These are phyloP conservation scores for Trifolium repens DNA, from an alignment of 306 rosid genomes.

Conservation along the genomic window DNA sequence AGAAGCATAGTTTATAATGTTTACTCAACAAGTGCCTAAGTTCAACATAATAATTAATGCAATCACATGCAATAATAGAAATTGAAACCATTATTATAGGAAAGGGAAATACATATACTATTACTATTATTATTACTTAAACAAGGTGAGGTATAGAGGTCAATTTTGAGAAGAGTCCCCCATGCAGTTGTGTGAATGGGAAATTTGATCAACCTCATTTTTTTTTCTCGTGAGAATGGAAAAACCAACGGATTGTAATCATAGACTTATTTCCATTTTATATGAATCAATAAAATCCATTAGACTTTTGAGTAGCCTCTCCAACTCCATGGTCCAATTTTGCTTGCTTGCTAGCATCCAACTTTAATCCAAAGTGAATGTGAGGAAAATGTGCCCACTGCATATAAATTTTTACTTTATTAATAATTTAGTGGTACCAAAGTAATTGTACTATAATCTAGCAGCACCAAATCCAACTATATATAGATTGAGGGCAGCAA, in stretches of 20 bases:
- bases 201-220: slow-evolving; percentile 53
- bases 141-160: slow-evolving; percentile 45
- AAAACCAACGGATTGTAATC: slow-evolving; percentile 38
- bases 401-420: slow-evolving; percentile 22
- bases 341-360: slow-evolving; percentile 76
- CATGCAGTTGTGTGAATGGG: slow-evolving; percentile 48
- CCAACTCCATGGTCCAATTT: slow-evolving; percentile 69
- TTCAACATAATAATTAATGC: slow-evolving; percentile 50
- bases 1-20: slow-evolving; percentile 8
- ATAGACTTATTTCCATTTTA: slow-evolving; percentile 32
- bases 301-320: slow-evolving; percentile 66
- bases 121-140: slow-evolving; percentile 28
- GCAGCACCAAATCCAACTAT: background rate
- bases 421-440: background rate
- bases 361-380: slow-evolving; percentile 92
- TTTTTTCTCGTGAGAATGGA: slow-evolving; percentile 37
- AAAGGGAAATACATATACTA: slow-evolving; percentile 42
- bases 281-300: slow-evolving; percentile 59
- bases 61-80: slow-evolving; percentile 51
- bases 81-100: slow-evolving; percentile 11
- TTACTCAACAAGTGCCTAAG: slow-evolving; percentile 37
- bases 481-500: background rate
- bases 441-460: background rate
- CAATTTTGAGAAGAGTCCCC: slow-evolving; percentile 37
- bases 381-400: slow-evolving; percentile 99